Conservation (phyloP, 176 grass and related monocot genomes). For the Bromus sterilis region DNA sequence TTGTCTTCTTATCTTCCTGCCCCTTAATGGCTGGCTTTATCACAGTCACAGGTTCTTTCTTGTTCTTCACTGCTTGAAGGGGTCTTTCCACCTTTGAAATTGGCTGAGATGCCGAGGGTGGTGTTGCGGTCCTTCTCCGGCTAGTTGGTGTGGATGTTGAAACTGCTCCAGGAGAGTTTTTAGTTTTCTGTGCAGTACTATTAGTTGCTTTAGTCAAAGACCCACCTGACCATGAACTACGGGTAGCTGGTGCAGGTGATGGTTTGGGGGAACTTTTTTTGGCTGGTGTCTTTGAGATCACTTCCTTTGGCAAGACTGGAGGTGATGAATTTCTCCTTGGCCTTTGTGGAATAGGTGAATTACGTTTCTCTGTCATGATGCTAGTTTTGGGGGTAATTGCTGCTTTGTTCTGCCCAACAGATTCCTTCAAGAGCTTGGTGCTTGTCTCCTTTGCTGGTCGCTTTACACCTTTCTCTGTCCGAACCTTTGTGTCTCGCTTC, state of each 20-base stretch:
- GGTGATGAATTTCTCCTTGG: slow-evolving; percentile 82
- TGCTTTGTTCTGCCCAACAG: slow-evolving; percentile 41
- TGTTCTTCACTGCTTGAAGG: slow-evolving; percentile 38
- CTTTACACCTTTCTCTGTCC: slow-evolving; percentile 48
- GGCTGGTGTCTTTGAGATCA: slow-evolving; percentile 49
- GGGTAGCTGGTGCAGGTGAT: slow-evolving; percentile 54
- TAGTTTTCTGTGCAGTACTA: slow-evolving; percentile 47
- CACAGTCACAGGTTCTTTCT: slow-evolving; percentile 28
- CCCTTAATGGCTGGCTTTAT: slow-evolving; percentile 42
- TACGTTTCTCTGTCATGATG: slow-evolving; percentile 50
- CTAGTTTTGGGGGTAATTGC: slow-evolving; percentile 33
- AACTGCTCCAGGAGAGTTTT: slow-evolving; percentile 33
- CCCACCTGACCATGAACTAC: slow-evolving; percentile 74
- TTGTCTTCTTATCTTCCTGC: slow-evolving; percentile 63
- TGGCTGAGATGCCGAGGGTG: slow-evolving; percentile 32
- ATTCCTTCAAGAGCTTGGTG: slow-evolving; percentile 47
- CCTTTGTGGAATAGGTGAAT: slow-evolving; percentile 57
- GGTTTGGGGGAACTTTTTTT: slow-evolving; percentile 62
- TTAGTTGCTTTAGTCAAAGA: slow-evolving; percentile 63
- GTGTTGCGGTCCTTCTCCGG: slow-evolving; percentile 35
- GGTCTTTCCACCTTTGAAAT: slow-evolving; percentile 46
- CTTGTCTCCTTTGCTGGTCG: slow-evolving; percentile 43
- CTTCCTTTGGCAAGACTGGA: slow-evolving; percentile 66
- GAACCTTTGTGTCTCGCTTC: slow-evolving; percentile 66
- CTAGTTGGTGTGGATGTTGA: slow-evolving; percentile 50